Evolutionary conservation across 1,284 basidiomycete genomes (phyloP), one percentile per base, ranked within the genome.

Genomic region (Tetrapyrgos nigripes): DNA sequence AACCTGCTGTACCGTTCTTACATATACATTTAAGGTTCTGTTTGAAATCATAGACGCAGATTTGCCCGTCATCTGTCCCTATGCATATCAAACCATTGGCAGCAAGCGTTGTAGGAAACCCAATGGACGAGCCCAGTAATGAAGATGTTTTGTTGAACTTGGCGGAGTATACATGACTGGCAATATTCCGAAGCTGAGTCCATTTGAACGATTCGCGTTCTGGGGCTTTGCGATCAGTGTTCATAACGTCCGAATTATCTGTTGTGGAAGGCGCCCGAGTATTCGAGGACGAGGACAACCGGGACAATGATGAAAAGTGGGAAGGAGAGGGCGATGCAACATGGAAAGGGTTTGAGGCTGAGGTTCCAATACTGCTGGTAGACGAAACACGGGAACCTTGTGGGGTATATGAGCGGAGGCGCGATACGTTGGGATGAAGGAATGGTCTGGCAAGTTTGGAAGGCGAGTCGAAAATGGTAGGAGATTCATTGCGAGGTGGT

Each of bases 21-120:
- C 93, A 92, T 2, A 95, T 76, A 66, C 88, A 89, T 64, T 87
- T 88, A 58, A 97, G 70, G 2, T 89, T 88, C 71, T 98, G 96
- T 63, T 89, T 89, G 73, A 97, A 98, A 70, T 96, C 93, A 73
- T 96, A 97, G 1, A 98, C 91, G 49, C 89, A 81, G 31, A 92
- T 83, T 68, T 83, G 87, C 4, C 96, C 97, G 23, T 79, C 77
- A 47, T 89, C 86, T 0, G 92, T 96, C 3, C 97, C 97, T 4
- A 98, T 80, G 61, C 94, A 98, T 33, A 99, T 86, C 60, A 97
- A 77, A 0, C 96, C 96, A 65, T 93, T 93, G 10, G 92, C 91
- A 9, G 92, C 88, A 57, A 98, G 75, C 11, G 93, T 92, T 0
- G 90, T 94, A 0, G 96, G 94, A 0, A 76, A 77, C 0, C 92